Percentiles rank a stretch among this genome's conserved stretches.
Evolutionary conservation across 805 yeast species (phyloP).

Genomic region (Vanderwaltozyma yarrowii): DNA sequence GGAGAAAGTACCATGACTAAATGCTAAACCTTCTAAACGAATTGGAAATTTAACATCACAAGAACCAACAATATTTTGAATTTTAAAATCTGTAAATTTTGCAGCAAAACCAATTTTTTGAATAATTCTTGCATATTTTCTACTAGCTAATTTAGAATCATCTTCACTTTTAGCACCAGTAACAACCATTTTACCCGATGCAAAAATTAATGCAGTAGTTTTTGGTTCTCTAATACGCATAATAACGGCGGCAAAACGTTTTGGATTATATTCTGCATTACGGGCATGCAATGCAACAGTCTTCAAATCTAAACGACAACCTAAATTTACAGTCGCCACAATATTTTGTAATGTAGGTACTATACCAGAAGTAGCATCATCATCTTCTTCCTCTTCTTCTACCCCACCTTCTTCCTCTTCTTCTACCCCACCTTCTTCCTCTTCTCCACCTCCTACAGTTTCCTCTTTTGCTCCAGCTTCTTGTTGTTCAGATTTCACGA

Average conservation of each 20-base stretch:
- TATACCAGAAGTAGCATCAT: constrained; percentile 82
- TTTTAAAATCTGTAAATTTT: constrained; percentile 94
- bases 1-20: constrained; percentile 97
- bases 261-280: constrained; percentile 97
- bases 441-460: constrained; percentile 4
- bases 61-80: constrained; percentile 96
- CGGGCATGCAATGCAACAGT: constrained; percentile 98
- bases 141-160: constrained; percentile 94
- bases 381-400: constrained; percentile 32
- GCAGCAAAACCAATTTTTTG: constrained; percentile 98
- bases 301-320: constrained; percentile 89
- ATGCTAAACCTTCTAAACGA: constrained; percentile 93
- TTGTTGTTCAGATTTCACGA: neutral
- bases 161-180: constrained; percentile 99
- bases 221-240: constrained; percentile 99
- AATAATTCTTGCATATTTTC: constrained; percentile 96
- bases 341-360: constrained; percentile 91
- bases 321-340: constrained; percentile 95
- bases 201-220: constrained; percentile 94
- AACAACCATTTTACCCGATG: constrained; percentile 98
- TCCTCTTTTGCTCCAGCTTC: constrained; percentile 1
- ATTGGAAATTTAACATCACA: constrained; percentile 98
- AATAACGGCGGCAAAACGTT: constrained; percentile 97
- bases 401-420: constrained; percentile 1
- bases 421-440: constrained; percentile 2